Evolutionary conservation across 139 green algal species (phyloP).

Genomic region (Diplosphaera chodatii): DNA sequence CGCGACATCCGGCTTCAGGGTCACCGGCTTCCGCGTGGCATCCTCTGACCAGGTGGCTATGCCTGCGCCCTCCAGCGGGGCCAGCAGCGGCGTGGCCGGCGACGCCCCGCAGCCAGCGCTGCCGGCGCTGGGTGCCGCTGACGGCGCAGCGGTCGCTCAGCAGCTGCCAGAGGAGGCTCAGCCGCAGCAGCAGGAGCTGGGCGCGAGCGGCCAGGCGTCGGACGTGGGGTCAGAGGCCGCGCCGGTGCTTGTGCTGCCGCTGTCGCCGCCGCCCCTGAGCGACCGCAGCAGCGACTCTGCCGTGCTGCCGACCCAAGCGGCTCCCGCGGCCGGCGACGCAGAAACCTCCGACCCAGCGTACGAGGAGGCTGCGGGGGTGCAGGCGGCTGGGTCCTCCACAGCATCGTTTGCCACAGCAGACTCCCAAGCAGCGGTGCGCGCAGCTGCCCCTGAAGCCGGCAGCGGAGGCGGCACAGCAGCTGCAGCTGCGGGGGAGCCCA

Average conservation of each 20-base stretch:
- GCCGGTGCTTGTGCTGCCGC: not conserved
- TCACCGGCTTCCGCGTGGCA: conserved; percentile 32
- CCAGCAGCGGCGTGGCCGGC: too few relatives aligned
- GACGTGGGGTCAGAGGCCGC: too few relatives aligned
- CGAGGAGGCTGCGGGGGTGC: not conserved
- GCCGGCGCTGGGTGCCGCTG: too few relatives aligned
- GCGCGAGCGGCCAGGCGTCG: not conserved
- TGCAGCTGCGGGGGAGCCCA: too few relatives aligned
- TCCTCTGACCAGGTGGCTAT: conserved; percentile 1
- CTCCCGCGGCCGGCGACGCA: too few relatives aligned
- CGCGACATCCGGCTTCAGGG: not conserved
- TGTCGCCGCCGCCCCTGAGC: not conserved
- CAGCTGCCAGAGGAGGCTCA: not conserved
- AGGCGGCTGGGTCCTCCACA: not conserved
- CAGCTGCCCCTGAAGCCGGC: too few relatives aligned
- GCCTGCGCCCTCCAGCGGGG: too few relatives aligned
- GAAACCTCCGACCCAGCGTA: too few relatives aligned
- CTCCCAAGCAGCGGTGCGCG: not conserved
- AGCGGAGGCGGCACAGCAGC: not conserved
- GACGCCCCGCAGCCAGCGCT: too few relatives aligned
- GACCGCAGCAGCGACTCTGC: not conserved
- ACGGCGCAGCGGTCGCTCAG: not conserved
- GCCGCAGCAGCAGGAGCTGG: too few relatives aligned
- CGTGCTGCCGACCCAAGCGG: not conserved
- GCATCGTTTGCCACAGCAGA: not conserved